Percentiles rank a stretch among this genome's conserved stretches.
phyloP scores from a whole-genome alignment of 2,329 filamentous ascomycete species.

The Monilinia laxa region DNA sequence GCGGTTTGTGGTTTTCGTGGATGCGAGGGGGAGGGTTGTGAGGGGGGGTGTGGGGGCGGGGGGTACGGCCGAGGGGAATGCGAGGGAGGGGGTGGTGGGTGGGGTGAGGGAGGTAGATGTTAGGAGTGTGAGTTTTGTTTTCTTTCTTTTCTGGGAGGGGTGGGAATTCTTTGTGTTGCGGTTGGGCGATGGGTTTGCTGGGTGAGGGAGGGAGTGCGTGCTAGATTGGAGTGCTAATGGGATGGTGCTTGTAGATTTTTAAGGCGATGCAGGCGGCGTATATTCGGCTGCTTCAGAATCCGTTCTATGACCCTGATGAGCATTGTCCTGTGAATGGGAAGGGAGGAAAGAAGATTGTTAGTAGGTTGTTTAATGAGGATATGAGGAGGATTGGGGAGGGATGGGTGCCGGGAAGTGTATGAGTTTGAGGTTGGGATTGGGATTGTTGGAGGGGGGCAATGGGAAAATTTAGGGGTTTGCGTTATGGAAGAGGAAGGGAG shows the following conservation, averaged over 20 bases:
- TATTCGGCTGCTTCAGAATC: slow-evolving; percentile 83
- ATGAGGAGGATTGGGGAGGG: slow-evolving; percentile 80
- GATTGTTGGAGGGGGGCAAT: background rate
- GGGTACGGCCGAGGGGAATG: slow-evolving; percentile 25
- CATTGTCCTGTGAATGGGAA: slow-evolving; percentile 59
- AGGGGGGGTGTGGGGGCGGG: slow-evolving; percentile 37
- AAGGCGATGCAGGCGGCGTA: slow-evolving; percentile 91
- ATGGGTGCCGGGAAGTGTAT: slow-evolving; percentile 72
- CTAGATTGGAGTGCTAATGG: too few relatives aligned
- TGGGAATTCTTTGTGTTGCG: background rate
- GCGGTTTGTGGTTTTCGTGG: slow-evolving; percentile 85
- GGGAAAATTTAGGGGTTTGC: background rate
- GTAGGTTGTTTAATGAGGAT: slow-evolving; percentile 75
- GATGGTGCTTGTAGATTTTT: slow-evolving; percentile 62
- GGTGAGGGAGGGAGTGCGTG: slow-evolving; percentile 5
- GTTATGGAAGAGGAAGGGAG: background rate
- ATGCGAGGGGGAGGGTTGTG: slow-evolving; percentile 70
- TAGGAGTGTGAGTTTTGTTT: slow-evolving; percentile 16
- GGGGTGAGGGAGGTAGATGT: slow-evolving; percentile 75
- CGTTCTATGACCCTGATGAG: slow-evolving; percentile 90
- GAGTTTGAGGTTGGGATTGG: background rate
- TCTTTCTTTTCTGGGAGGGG: background rate
- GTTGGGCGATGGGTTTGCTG: background rate
- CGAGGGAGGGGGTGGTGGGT: slow-evolving; percentile 38
- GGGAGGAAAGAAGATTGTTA: slow-evolving; percentile 72